Percentiles rank a stretch among this genome's conserved stretches.
phyloP scores from a whole-genome alignment of 805 yeast species.

The Metschnikowia peoriensis region DNA sequence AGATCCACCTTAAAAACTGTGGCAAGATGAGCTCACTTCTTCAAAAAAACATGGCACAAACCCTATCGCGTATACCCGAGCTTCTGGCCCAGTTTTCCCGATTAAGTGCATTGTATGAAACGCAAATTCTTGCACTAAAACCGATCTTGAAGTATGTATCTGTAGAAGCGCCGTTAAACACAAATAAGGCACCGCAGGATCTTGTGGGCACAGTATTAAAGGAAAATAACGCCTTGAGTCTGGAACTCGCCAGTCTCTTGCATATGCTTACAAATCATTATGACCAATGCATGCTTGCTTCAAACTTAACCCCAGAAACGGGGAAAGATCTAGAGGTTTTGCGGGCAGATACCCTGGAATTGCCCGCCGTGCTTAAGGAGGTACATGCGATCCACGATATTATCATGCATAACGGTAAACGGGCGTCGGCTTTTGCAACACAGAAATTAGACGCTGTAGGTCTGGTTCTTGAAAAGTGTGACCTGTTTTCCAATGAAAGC shows the following conservation, averaged over 20 bases:
- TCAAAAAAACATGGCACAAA: not conserved
- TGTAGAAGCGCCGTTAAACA: not conserved
- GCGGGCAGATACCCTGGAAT: conserved; percentile 51
- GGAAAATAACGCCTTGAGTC: conserved; percentile 53
- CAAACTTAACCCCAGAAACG: conserved; percentile 2
- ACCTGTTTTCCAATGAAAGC: conserved; percentile 19
- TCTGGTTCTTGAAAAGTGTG: conserved; percentile 14
- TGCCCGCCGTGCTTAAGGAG: conserved; percentile 51
- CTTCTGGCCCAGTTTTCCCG: conserved; percentile 15
- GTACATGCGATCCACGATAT: conserved; percentile 31
- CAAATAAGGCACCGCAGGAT: conserved; percentile 1
- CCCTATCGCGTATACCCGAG: not conserved
- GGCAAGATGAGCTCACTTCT: conserved; percentile 4
- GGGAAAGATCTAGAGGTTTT: conserved; percentile 41
- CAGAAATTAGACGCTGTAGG: conserved; percentile 17
- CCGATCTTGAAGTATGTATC: conserved; percentile 3
- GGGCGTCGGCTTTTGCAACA: conserved; percentile 26
- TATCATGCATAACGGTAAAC: conserved; percentile 32
- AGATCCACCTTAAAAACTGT: conserved; percentile 26
- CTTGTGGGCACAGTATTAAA: conserved; percentile 9
- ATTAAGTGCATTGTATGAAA: conserved; percentile 15
- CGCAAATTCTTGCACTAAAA: conserved; percentile 12
- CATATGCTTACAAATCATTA: conserved; percentile 77
- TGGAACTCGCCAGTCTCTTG: conserved; percentile 66
- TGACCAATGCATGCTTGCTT: conserved; percentile 67